Evolutionary conservation across 2,329 filamentous ascomycete species (phyloP), one percentile per base, ranked within the genome.

Genomic region (Pseudogymnoascus sp.): DNA sequence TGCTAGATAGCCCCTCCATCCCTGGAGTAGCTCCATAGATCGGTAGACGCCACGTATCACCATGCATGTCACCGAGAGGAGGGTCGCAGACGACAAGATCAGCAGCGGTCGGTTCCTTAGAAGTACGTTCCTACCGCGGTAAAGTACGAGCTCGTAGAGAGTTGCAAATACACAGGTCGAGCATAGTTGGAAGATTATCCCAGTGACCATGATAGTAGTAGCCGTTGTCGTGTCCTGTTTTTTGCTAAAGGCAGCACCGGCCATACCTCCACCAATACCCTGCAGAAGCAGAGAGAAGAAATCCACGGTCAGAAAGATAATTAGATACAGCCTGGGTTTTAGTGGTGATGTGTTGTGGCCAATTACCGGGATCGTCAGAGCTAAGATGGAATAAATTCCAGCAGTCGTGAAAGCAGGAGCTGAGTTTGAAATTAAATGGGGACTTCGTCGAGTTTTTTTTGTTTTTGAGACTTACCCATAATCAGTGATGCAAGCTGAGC

Each of bases 311-410:
- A 85, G 79, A 75, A 85, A 86, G 74, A 85, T 75, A 69, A 79
- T 77, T 3, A 83, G 83, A 72, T 83, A 85, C 68, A 78, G 77
- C 16, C 72, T 74, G n/a, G 83, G 80, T 1, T 73, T 75, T 62
- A 86, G 66, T 66, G 81, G 81, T 13, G 82, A 84, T 61, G 82
- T 75, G 37, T 68, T 45, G 11, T 80, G 78, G 73, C 76, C 78
- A 66, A 85, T 75, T 48, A 78, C 73, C 31, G 82, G 75, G 66
- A 80, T 79, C 68, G 84, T 73, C 75, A 85, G 83, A 73, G 85
- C 85, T 66, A 87, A 81, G 4, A 83, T 86, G 19, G 87, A 79
- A 76, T 87, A 87, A 73, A 87, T 80, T 71, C 80, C 80, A 68
- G 84, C 82, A 75, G 83, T 85, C 75, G 85, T 78, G 65, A 86